These are phyloP conservation scores for Conoideocrella luteorostrata DNA, from an alignment of 2,329 filamentous ascomycete species.

Conservation along the genomic window DNA sequence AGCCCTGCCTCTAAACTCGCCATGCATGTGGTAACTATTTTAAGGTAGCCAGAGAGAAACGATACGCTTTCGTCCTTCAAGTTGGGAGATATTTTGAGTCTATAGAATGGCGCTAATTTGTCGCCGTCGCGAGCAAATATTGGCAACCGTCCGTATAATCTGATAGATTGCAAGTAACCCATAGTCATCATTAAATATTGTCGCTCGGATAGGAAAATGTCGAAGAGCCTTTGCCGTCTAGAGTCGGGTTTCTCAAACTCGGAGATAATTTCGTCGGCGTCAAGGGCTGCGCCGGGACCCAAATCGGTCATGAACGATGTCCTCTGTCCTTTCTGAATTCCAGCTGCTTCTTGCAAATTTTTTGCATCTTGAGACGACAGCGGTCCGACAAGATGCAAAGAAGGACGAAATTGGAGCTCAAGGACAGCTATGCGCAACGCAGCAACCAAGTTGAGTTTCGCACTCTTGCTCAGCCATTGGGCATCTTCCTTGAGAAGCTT, in stretches of 20 bases:
- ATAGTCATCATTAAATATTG: conserved; percentile 60
- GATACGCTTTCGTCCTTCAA: conserved; percentile 33
- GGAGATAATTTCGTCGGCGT: conserved; percentile 48
- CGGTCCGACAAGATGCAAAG: conserved; percentile 61
- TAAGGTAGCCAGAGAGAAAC: conserved; percentile 42
- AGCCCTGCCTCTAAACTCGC: conserved; percentile 42
- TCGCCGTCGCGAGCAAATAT: conserved; percentile 22
- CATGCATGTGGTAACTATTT: conserved; percentile 42
- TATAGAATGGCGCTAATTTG: conserved; percentile 24
- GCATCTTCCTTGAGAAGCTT: conserved; percentile 78
- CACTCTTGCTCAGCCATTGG: conserved; percentile 75
- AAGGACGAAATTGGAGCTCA: conserved; percentile 77
- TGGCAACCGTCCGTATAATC: conserved; percentile 33
- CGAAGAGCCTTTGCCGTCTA: conserved; percentile 61
- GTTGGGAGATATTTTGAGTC: conserved; percentile 19
- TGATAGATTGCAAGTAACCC: conserved; percentile 48
- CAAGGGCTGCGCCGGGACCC: conserved; percentile 37
- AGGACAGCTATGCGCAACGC: conserved; percentile 74
- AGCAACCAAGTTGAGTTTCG: conserved; percentile 71
- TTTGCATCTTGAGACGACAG: conserved; percentile 73
- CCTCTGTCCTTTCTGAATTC: conserved; percentile 53
- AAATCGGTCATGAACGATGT: conserved; percentile 51
- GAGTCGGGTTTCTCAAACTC: conserved; percentile 57
- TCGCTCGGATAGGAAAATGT: conserved; percentile 66
- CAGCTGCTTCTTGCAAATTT: conserved; percentile 69